These are phyloP conservation scores for Xylariaceae sp. DNA, from an alignment of 2,329 filamentous ascomycete genomes.

Conservation along the genomic window DNA sequence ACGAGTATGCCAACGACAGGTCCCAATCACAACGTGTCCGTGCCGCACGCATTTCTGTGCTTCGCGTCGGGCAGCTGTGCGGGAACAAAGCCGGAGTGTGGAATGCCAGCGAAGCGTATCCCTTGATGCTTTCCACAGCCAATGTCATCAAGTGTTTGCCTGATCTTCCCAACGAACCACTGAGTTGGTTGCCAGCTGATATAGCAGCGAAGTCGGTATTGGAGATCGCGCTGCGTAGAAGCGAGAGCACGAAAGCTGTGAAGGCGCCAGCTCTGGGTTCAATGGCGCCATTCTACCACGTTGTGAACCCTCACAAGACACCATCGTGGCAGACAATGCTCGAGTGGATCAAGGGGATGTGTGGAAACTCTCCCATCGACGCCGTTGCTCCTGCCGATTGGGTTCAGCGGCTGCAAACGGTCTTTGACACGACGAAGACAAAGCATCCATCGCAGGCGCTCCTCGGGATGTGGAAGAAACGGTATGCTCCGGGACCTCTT, in stretches of 20 bases:
- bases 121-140: slow-evolving; percentile 40
- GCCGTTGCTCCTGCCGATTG: slow-evolving; percentile 37
- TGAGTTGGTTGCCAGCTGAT: slow-evolving; percentile 45
- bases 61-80: slow-evolving; percentile 43
- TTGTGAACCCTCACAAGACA: slow-evolving; percentile 40
- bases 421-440: slow-evolving; percentile 7
- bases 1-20: slow-evolving; percentile 9
- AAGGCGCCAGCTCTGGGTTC: slow-evolving; percentile 5
- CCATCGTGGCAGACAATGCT: slow-evolving; percentile 43
- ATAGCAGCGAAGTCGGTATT: slow-evolving; percentile 37
- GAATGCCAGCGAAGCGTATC: slow-evolving; percentile 45
- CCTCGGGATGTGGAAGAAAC: slow-evolving; percentile 44
- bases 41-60: slow-evolving; percentile 27
- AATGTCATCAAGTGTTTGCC: slow-evolving; percentile 35
- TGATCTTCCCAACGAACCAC: slow-evolving; percentile 28
- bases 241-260: neutral
- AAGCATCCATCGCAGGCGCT: slow-evolving; percentile 39
- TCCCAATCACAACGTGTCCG: slow-evolving; percentile 10
- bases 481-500: slow-evolving; percentile 23
- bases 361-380: slow-evolving; percentile 21
- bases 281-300: slow-evolving; percentile 39
- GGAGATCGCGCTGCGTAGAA: slow-evolving; percentile 25
- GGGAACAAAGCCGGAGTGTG: slow-evolving; percentile 37
- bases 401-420: slow-evolving; percentile 34
- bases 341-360: slow-evolving; percentile 30